Evolutionary conservation across 495 filamentous ascomycete species (phyloP), one percentile per base, ranked within the genome.

Genomic region (Penicillium argentinense): DNA sequence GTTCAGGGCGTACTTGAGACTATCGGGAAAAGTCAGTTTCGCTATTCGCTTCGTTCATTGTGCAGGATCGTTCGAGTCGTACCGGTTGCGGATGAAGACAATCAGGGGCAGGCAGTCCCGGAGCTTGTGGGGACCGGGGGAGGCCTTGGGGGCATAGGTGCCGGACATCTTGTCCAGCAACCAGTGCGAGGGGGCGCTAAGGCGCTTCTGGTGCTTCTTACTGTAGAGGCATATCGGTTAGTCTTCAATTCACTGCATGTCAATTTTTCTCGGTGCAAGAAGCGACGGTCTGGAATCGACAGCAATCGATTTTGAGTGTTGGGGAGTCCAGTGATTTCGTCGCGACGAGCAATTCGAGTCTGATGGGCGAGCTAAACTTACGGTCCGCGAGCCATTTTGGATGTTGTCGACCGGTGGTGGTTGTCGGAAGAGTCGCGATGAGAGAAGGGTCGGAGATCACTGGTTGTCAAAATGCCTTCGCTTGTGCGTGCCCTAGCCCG

Each of bases 151-250:
- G 60, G 93, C 93, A 73, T 97, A 97, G 79, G 87, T 83, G 71
- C 92, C 93, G 71, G 90, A 96, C 57, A 97, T 85, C 77, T 98
- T 98, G 86, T 98, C 93, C 67, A 98, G 81, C 66, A 98, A 89
- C 93, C 95, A 98, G 84, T 97, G 93, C 71, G 88, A 92, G 62
- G 93, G 93, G 71, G 93, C 93, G 73, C 88, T 91, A 65, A 97
- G 82, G 81, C 93, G 90, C 92, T 98, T 97, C 73, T 96, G 91
- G 78, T 98, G 95, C 84, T 98, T 98, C 84, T 92, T 96, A 67
- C 90, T 95, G 71, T 67, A 56, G 42, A 45, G 42, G 21, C 58
- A 69, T 66, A 38, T 30, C 6, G 37, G 57, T 76, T 54, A 73
- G 70, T 60, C 4, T 47, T 40, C 38, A 21, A 30, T 13, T 49